Evolutionary conservation across 1,284 basidiomycete species (phyloP), one percentile per base, ranked within the genome.

Genomic region (Austroboletus novae-zelandiae): DNA sequence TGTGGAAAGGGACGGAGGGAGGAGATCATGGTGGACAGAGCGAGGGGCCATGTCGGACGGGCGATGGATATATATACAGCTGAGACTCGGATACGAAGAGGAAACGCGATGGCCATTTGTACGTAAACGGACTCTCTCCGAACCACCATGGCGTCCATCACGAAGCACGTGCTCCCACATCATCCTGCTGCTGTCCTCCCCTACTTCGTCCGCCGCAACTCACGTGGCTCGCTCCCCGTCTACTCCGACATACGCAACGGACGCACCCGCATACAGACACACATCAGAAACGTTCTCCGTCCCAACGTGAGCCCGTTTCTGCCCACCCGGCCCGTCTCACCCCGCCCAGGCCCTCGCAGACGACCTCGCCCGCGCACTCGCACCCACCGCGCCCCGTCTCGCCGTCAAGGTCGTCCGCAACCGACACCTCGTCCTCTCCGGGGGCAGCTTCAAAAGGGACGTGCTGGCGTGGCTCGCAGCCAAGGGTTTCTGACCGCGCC

Each of bases 201-300:
- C 36, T 89, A 87, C 68, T 79, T 77, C 52, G 72, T 89, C 46
- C 75, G 77, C 29, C 78, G 86, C 55, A 89, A 85, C 67, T 66
- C 77, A 37, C 74, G 74, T 47, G 84, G 84, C 34, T 77, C 78
- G 44, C 74, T 89, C 27, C 86, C 86, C 44, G 83, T 89, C 20
- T 89, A 87, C 66, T 79, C 83, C 36, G 84, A 89, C 65, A 66
- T 86, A 47, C 81, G 83, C 57, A 86, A 84, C 64, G 78, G 69
- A 30, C 77, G 82, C 52, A 77, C 81, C 7, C 77, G 78, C 51
- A 72, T 80, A 57, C 69, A 78, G 30, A 67, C 77, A 39, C 68
- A 69, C 18, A 70, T 81, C 51, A 71, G 73, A 45, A 77, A 80
- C 64, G 69, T 81, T 7, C 62, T 77, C 39, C 79, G 79, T 15